Evolutionary conservation across 225 moss, liverwort and hornwort species (phyloP).

Genomic region (Straminergon stramineum): DNA sequence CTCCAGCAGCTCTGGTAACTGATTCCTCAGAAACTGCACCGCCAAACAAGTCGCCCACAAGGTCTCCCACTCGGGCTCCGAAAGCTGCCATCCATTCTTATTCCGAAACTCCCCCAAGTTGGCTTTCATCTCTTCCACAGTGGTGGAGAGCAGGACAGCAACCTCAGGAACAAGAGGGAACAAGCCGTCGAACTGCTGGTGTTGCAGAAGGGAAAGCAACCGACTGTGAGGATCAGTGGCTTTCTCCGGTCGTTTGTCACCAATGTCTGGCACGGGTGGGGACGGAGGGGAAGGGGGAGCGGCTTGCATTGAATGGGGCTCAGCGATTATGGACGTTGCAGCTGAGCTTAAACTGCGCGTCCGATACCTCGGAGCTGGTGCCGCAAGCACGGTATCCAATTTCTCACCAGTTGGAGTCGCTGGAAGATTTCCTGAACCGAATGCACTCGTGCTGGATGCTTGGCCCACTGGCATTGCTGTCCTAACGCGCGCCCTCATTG

Average conservation of each 20-base stretch:
- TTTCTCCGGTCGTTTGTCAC: not conserved
- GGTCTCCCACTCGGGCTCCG: slow-evolving; percentile 1
- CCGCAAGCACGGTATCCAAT: not conserved
- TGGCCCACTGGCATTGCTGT: rapidly evolving
- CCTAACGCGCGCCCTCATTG: too few relatives aligned
- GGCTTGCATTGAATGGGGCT: too few relatives aligned
- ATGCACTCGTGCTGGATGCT: not conserved
- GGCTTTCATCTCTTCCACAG: not conserved
- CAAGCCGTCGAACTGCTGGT: slow-evolving; percentile 17
- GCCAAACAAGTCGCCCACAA: slow-evolving; percentile 23
- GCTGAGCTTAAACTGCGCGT: not conserved
- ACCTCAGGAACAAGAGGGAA: not conserved
- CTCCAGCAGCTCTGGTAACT: slow-evolving; percentile 8
- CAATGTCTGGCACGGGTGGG: not conserved
- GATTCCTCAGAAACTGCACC: slow-evolving; percentile 6
- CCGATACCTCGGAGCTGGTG: not conserved
- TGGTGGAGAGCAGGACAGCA: not conserved
- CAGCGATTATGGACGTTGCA: too few relatives aligned
- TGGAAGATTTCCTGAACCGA: not conserved
- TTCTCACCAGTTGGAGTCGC: not conserved
- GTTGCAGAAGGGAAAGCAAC: slow-evolving; percentile 5
- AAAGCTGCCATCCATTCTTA: not conserved
- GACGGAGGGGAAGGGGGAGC: too few relatives aligned
- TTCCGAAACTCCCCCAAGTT: not conserved
- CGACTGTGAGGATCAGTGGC: not conserved